Evolutionary conservation across 2,329 filamentous ascomycete species (phyloP).

Genomic region (Phialophora macrospora): DNA sequence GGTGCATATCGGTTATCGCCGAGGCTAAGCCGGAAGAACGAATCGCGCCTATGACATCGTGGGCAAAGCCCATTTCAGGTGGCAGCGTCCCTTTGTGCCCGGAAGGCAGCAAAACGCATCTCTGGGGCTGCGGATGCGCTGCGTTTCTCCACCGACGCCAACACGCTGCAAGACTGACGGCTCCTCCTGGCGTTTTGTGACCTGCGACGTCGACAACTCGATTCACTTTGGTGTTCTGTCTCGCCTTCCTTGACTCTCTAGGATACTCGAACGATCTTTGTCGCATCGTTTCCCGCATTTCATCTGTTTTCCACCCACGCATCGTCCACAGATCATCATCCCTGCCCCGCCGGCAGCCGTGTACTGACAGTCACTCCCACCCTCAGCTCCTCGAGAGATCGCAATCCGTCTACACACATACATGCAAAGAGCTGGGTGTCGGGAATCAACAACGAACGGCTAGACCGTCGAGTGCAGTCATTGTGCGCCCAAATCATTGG

Average conservation of each 20-base stretch:
- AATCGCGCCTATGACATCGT: slow-evolving; percentile 21
- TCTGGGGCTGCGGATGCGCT: slow-evolving; percentile 18
- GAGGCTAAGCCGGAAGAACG: slow-evolving; percentile 8
- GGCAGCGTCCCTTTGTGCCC: slow-evolving; percentile 15
- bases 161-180: slow-evolving; percentile 23
- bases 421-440: background rate
- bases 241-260: background rate
- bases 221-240: background rate
- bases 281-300: background rate
- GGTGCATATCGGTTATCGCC: slow-evolving; percentile 21
- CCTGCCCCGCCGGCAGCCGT: slow-evolving; percentile 9
- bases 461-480: slow-evolving; percentile 5
- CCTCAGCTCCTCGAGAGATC: slow-evolving; percentile 10
- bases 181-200: slow-evolving; percentile 10
- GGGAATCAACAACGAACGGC: background rate
- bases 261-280: background rate
- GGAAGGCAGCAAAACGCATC: background rate
- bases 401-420: background rate
- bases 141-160: slow-evolving; percentile 31
- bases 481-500: slow-evolving; percentile 15
- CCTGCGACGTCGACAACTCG: slow-evolving; percentile 10
- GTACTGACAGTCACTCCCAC: slow-evolving; percentile 8
- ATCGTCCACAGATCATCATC: background rate
- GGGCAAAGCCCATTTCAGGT: slow-evolving; percentile 11
- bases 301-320: background rate